Conservation (phyloP, 1,139 yeast genomes). For the Yamadazyma sp. region DNA sequence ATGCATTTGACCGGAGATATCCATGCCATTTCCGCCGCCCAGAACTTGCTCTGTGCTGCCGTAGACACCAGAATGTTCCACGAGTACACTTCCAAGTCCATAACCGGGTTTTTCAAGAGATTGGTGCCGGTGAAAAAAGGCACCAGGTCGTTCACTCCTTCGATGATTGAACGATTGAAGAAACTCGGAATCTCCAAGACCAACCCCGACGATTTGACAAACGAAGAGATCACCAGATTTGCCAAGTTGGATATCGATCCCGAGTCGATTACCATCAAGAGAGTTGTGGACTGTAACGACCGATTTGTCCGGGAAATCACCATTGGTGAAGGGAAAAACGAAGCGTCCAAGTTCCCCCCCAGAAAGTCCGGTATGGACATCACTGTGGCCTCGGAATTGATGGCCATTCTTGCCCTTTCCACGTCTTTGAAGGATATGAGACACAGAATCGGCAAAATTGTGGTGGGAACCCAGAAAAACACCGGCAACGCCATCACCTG, state of each 20-base stretch:
- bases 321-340: conserved; percentile 75
- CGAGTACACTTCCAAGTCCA: conserved; percentile 67
- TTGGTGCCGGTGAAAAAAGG: conserved; percentile 73
- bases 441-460: conserved; percentile 67
- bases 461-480: conserved; percentile 60
- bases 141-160: conserved; percentile 58
- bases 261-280: conserved; percentile 67
- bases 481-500: conserved; percentile 70
- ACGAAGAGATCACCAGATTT: conserved; percentile 62
- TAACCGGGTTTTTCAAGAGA: conserved; percentile 64
- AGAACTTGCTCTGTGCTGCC: conserved; percentile 78
- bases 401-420: conserved; percentile 79
- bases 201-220: conserved; percentile 65
- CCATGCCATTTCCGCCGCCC: conserved; percentile 80
- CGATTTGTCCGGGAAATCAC: conserved; percentile 74
- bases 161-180: conserved; percentile 63
- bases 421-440: conserved; percentile 66
- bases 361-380: conserved; percentile 77
- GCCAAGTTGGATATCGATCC: conserved; percentile 73
- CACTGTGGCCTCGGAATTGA: conserved; percentile 77
- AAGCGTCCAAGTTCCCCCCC: conserved; percentile 61
- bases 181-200: conserved; percentile 66
- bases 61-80: conserved; percentile 84
- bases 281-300: conserved; percentile 82
- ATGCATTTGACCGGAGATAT: conserved; percentile 85